Evolutionary conservation across 2,329 filamentous ascomycete species (phyloP), one percentile per base, ranked within the genome.

Genomic region (Pseudogymnoascus sp.): DNA sequence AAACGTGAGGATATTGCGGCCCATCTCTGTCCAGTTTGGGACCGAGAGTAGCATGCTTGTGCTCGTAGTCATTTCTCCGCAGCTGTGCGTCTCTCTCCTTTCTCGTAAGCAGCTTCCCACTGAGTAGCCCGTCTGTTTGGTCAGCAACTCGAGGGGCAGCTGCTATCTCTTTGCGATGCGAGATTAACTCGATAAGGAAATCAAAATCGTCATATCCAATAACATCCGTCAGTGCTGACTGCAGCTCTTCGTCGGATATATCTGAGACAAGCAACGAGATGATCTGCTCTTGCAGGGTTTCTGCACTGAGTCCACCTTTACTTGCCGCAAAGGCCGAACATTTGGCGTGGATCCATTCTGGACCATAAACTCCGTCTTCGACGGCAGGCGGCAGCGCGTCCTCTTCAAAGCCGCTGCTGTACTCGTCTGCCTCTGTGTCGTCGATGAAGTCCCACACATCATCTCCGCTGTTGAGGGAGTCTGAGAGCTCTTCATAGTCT

Each of bases 391-490:
- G 70, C 45, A 64, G 69, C 21, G 76, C 77, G 43, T 81, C 76
- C 25, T 83, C 82, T 58, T 88, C 83, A 31, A 85, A 77, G 65
- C 90, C 89, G 68, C 86, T 88, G 70, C 84, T 88, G 72, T 83
- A 80, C 6, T 83, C 80, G 62, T 88, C 87, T 18, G 86, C 85
- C 23, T 89, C 87, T 59, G 83, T 82, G 60, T 93, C 88, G 64
- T 88, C 91, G 71, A 96, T 91, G 63, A 96, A 86, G 73, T 97
- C 93, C 93, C 93, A 97, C 8, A 97, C 87, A 75, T 97, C 92
- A 63, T 93, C 89, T 4, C 85, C 84, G 16, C 83, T 85, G 45
- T 83, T 85, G 4, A 84, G 84, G 1, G 81, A 83, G 11, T 77
- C 78, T 12, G 67, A 68, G 45, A 70, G 65, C 28, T 80, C 79